Evolutionary conservation across 768 basidiomycete genomes (phyloP).

Genomic region (Leucocoprinus sp.): DNA sequence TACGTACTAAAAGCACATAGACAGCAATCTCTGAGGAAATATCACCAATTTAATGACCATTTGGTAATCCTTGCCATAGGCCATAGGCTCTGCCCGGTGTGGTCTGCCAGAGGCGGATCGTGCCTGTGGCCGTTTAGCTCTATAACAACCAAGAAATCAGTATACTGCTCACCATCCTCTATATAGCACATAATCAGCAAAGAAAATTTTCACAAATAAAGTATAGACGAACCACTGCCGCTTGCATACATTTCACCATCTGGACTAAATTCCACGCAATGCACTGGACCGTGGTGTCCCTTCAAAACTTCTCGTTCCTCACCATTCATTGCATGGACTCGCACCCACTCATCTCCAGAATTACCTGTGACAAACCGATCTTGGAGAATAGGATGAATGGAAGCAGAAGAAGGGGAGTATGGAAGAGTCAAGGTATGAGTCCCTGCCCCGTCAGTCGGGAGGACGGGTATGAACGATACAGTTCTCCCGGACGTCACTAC

Average conservation of each 20-base stretch:
- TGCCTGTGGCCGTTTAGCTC: conserved; percentile 40
- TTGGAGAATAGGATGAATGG: conserved; percentile 82
- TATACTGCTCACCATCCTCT: conserved; percentile 65
- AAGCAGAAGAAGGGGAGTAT: conserved; percentile 89
- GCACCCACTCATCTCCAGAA: conserved; percentile 90
- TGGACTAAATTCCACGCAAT: conserved; percentile 88
- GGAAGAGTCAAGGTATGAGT: conserved; percentile 73
- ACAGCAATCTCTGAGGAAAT: background rate
- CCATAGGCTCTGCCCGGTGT: conserved; percentile 89
- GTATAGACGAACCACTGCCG: conserved; percentile 72
- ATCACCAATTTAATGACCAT: conserved; percentile 4
- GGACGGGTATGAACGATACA: conserved; percentile 82
- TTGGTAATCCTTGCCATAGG: conserved; percentile 62
- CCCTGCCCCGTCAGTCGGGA: conserved; percentile 51
- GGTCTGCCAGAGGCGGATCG: conserved; percentile 97
- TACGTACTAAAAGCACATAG: conserved; percentile 11
- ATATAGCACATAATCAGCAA: conserved; percentile 13
- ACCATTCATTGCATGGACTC: conserved; percentile 85
- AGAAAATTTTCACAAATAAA: conserved; percentile 4
- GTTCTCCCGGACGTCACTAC: conserved; percentile 89
- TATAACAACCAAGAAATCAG: background rate
- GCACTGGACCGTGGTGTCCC: conserved; percentile 96
- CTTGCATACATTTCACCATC: conserved; percentile 98
- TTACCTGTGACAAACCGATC: conserved; percentile 93
- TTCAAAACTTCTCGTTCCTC: conserved; percentile 88